Conservation (phyloP, 495 filamentous ascomycete genomes). For the Hypomontagnella submonticulosa region DNA sequence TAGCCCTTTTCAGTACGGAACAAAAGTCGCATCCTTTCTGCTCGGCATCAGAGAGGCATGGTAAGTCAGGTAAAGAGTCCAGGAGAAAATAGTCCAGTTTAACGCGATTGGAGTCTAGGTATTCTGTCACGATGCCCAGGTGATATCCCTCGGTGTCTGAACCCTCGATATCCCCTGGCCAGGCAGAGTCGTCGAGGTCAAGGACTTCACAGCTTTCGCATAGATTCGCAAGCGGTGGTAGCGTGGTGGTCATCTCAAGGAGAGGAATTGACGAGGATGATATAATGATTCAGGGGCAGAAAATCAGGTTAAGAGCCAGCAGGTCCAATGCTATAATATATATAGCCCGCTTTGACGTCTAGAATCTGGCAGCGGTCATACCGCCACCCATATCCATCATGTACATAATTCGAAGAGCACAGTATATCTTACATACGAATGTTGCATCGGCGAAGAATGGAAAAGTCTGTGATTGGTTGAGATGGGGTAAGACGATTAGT, state of each 20-base stretch:
- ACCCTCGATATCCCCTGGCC: neutral
- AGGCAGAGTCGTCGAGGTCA: constrained; percentile 9
- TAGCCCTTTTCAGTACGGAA: neutral
- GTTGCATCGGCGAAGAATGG: no score
- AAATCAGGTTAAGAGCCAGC: no score
- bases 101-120: neutral
- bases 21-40: constrained; percentile 8
- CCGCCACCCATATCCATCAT: no score
- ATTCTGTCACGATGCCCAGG: neutral
- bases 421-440: no score
- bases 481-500: no score
- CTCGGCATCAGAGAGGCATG: constrained; percentile 1
- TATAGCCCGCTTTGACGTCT: no score
- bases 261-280: no score
- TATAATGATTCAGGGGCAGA: no score
- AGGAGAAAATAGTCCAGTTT: constrained; percentile 3
- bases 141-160: neutral
- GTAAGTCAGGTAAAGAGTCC: constrained; percentile 13
- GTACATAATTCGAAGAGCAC: no score
- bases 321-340: no score
- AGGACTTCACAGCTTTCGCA: constrained; percentile 8
- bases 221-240: neutral
- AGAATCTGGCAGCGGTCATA: no score
- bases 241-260: neutral
- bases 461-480: no score